These are phyloP conservation scores for Anisodus tanguticus DNA, from an alignment of 257 asterid species.

Conservation along the genomic window DNA sequence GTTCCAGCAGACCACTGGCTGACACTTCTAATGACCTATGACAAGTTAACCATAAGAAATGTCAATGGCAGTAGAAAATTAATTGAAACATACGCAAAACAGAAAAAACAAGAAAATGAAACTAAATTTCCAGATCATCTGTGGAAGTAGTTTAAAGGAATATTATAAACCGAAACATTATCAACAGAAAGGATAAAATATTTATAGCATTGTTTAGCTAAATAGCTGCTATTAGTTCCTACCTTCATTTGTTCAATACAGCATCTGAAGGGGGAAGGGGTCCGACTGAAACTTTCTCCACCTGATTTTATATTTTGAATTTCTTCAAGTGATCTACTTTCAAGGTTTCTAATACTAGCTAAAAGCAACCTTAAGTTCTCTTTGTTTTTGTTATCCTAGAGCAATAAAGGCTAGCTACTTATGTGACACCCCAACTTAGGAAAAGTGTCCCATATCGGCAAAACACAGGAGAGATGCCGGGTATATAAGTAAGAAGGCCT, in stretches of 20 bases:
- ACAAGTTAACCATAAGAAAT: constrained; percentile 19
- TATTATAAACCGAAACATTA: constrained; percentile 10
- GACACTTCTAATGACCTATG: constrained; percentile 90
- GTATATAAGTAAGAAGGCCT: too few relatives aligned
- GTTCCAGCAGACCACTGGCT: constrained; percentile 99
- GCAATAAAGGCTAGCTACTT: constrained; percentile 1
- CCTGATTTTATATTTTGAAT: not conserved
- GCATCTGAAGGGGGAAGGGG: not conserved
- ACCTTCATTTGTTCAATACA: constrained; percentile 9
- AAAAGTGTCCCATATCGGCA: too few relatives aligned
- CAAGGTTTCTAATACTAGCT: constrained; percentile 11
- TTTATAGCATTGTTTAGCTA: not conserved
- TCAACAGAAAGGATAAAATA: not conserved
- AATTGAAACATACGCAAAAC: not conserved
- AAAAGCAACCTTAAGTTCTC: not conserved
- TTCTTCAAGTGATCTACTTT: not conserved
- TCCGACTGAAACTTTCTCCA: too few relatives aligned
- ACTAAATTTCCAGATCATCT: not conserved
- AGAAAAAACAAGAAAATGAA: not conserved
- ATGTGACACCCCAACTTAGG: too few relatives aligned
- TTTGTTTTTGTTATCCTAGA: not conserved
- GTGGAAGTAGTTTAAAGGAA: not conserved
- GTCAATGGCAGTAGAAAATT: constrained; percentile 16
- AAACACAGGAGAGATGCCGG: too few relatives aligned
- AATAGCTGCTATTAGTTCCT: not conserved